Percentiles rank a stretch among this genome's conserved stretches.
Conservation (phyloP, 345 rosid genomes). For the Melastoma malabathricum region DNA sequence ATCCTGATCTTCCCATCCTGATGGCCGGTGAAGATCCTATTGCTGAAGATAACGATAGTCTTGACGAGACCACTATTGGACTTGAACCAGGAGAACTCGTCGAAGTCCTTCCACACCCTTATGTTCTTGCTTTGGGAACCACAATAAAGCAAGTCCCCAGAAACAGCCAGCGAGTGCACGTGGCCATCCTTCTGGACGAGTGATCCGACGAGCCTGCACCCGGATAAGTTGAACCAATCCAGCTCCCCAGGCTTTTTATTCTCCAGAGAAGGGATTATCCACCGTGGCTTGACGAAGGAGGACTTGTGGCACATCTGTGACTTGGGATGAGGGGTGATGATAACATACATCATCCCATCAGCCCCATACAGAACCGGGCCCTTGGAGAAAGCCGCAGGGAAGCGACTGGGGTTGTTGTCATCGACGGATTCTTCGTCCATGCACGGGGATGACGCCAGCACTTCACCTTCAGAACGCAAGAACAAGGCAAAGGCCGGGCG, state of each 20-base stretch:
- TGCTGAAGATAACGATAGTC: slow-evolving; percentile 24
- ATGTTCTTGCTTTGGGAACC: slow-evolving; percentile 21
- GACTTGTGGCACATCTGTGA: slow-evolving; percentile 14
- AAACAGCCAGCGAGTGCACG: slow-evolving; percentile 15
- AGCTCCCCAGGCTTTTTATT: neutral
- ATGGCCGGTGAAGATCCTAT: slow-evolving; percentile 37
- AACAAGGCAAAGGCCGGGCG: too few relatives aligned
- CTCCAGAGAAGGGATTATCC: slow-evolving; percentile 8
- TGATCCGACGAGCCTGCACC: slow-evolving; percentile 10
- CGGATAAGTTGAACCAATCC: slow-evolving; percentile 5
- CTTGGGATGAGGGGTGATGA: slow-evolving; percentile 4
- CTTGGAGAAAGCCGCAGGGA: too few relatives aligned
- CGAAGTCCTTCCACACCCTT: slow-evolving; percentile 16
- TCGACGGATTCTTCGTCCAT: too few relatives aligned
- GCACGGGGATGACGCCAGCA: too few relatives aligned
- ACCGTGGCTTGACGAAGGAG: slow-evolving; percentile 11
- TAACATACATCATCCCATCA: too few relatives aligned
- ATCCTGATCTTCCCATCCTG: slow-evolving; percentile 42
- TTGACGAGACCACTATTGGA: slow-evolving; percentile 23
- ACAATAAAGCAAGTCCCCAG: slow-evolving; percentile 12
- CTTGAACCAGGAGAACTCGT: slow-evolving; percentile 18
- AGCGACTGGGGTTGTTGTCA: too few relatives aligned
- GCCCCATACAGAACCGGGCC: too few relatives aligned
- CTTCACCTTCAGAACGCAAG: too few relatives aligned
- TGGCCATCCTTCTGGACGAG: slow-evolving; percentile 16